A percentile compares a stretch with the other conserved stretches of the same genome.
Conservation (phyloP, 2,329 filamentous ascomycete genomes). For the Calonectria fujianensis region DNA sequence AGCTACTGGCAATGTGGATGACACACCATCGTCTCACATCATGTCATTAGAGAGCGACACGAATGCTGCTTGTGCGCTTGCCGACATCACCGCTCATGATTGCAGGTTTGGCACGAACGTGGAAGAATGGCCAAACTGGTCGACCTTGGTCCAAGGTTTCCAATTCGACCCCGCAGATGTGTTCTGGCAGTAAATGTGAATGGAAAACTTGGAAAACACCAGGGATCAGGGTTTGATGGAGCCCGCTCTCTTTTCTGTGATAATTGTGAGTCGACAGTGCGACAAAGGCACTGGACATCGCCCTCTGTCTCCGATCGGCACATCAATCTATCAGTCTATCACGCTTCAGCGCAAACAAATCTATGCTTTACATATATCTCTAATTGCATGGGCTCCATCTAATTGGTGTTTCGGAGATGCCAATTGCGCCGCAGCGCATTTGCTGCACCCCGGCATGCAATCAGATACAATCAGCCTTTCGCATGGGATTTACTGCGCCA, state of each 20-base stretch:
- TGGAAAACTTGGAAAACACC: not conserved
- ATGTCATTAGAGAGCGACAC: not conserved
- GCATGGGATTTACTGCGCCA: not conserved
- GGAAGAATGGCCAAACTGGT: conserved; percentile 1
- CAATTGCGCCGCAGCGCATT: not conserved
- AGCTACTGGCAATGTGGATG: not conserved
- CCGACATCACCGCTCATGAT: not conserved
- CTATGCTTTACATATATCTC: too few relatives aligned
- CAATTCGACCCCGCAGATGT: not conserved
- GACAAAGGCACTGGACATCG: not conserved
- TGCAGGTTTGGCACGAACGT: not conserved
- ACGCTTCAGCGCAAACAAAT: not conserved
- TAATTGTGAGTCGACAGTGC: not conserved
- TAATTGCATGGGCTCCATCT: too few relatives aligned
- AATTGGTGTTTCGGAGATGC: not conserved
- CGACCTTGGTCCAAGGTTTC: not conserved
- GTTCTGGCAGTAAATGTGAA: not conserved
- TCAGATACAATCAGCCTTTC: too few relatives aligned
- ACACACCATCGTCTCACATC: not conserved
- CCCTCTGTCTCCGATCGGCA: too few relatives aligned
- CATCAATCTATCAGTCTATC: not conserved
- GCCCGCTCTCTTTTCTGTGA: too few relatives aligned
- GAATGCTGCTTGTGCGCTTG: not conserved
- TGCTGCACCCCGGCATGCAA: not conserved
- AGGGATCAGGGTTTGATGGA: too few relatives aligned